phyloP scores from a whole-genome alignment of 2,329 filamentous ascomycete genomes.

The Sporothrix phasma region DNA sequence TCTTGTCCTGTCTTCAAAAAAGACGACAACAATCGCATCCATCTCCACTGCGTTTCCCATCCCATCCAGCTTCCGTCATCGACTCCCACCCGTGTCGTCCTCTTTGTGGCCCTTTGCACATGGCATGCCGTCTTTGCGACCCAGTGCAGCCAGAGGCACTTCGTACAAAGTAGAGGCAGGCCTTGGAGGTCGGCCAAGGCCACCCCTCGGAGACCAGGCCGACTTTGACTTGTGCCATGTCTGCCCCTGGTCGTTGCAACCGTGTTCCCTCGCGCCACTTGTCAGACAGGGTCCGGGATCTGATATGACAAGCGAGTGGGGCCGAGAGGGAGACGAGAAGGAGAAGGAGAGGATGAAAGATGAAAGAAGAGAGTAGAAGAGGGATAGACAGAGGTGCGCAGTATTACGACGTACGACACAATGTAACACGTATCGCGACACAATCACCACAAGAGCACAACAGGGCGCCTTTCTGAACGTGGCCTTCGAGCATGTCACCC shows the following conservation, averaged over 20 bases:
- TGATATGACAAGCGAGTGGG: neutral
- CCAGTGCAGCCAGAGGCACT: neutral
- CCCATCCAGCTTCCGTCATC: neutral
- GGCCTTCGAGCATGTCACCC: no score
- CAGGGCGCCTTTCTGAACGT: no score
- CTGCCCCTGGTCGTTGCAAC: neutral
- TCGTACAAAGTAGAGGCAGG: no score
- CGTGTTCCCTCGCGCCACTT: neutral
- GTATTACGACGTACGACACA: no score
- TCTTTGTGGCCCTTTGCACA: neutral
- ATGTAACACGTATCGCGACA: no score
- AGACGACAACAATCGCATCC: neutral
- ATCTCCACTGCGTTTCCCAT: neutral
- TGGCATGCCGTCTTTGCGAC: neutral
- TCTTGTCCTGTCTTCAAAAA: neutral
- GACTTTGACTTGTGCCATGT: neutral
- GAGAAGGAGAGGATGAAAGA: neutral
- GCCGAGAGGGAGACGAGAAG: neutral
- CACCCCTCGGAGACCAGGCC: neutral
- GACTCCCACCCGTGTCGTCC: neutral
- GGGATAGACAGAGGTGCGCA: no score
- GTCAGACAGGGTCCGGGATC: constrained; percentile 3
- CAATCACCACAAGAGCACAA: no score
- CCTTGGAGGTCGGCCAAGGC: neutral
- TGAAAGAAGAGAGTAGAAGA: neutral